Evolutionary conservation across 768 basidiomycete species (phyloP).

Genomic region (Lactarius evosmus): DNA sequence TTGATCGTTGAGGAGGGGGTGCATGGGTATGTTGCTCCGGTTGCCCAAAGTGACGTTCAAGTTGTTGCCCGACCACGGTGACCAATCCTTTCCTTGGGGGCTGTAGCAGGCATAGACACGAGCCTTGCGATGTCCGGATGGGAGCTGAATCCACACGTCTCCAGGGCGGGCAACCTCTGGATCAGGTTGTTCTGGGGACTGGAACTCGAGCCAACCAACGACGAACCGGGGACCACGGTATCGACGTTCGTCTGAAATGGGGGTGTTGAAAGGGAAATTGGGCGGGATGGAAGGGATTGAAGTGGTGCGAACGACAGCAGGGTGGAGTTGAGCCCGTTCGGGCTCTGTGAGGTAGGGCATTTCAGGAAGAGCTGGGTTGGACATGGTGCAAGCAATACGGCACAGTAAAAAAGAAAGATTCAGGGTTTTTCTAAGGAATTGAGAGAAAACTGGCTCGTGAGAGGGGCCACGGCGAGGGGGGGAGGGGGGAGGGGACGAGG

Average conservation of each 20-base stretch:
- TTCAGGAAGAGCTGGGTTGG: neutral
- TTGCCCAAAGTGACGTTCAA: neutral
- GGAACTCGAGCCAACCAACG: conserved; percentile 24
- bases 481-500: too few species aligned
- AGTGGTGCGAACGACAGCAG: conserved; percentile 9
- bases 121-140: conserved; percentile 22
- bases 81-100: conserved; percentile 18
- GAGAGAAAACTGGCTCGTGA: neutral
- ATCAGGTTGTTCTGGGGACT: conserved; percentile 21
- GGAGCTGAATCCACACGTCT: conserved; percentile 24
- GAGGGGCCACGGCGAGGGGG: neutral
- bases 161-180: conserved; percentile 22
- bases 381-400: neutral
- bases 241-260: conserved; percentile 1
- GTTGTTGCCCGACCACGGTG: conserved; percentile 20
- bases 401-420: neutral
- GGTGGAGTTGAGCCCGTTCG: conserved; percentile 15
- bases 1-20: conserved; percentile 21
- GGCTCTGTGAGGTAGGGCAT: conserved; percentile 24
- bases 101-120: conserved; percentile 22
- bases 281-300: conserved; percentile 18
- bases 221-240: conserved; percentile 18
- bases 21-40: conserved; percentile 8
- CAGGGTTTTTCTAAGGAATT: neutral
- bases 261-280: conserved; percentile 19